These are phyloP conservation scores for Auxenochlorella pyrenoidosa DNA, from an alignment of 139 green algal genomes.

Conservation along the genomic window DNA sequence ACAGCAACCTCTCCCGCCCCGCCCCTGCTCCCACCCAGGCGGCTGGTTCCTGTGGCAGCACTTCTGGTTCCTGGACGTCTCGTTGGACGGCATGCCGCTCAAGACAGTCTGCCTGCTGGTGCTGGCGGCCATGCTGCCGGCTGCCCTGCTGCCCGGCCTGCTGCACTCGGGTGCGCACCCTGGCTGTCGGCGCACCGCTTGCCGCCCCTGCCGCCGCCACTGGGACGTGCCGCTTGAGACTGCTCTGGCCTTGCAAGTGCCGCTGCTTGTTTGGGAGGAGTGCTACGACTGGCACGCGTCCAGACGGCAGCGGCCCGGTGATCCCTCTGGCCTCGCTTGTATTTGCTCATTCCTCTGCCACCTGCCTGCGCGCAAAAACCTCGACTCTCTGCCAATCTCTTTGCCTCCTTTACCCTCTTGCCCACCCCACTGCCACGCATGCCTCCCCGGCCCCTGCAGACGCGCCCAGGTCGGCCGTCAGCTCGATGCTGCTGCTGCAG, in stretches of 20 bases:
- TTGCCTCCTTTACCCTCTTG: too few species aligned
- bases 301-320: too few species aligned
- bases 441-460: neutral
- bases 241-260: too few species aligned
- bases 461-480: neutral
- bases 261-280: too few species aligned
- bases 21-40: slow-evolving; percentile 4
- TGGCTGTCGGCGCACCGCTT: neutral
- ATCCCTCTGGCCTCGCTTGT: too few species aligned
- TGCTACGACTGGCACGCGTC: too few species aligned
- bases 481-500: slow-evolving; percentile 65
- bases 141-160: slow-evolving; percentile 81
- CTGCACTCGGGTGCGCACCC: slow-evolving; percentile 34
- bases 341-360: too few species aligned
- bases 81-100: slow-evolving; percentile 70
- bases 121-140: slow-evolving; percentile 70
- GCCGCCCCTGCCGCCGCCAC: neutral
- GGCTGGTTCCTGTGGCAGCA: slow-evolving; percentile 82
- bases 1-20: too few species aligned
- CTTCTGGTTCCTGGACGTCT: slow-evolving; percentile 87
- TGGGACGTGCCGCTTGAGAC: neutral
- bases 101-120: slow-evolving; percentile 76
- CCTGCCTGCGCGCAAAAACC: too few species aligned
- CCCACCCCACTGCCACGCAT: neutral
- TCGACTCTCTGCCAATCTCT: too few species aligned